phyloP scores from a whole-genome alignment of 2,329 filamentous ascomycete genomes.

The Hypoxylon sp. region DNA sequence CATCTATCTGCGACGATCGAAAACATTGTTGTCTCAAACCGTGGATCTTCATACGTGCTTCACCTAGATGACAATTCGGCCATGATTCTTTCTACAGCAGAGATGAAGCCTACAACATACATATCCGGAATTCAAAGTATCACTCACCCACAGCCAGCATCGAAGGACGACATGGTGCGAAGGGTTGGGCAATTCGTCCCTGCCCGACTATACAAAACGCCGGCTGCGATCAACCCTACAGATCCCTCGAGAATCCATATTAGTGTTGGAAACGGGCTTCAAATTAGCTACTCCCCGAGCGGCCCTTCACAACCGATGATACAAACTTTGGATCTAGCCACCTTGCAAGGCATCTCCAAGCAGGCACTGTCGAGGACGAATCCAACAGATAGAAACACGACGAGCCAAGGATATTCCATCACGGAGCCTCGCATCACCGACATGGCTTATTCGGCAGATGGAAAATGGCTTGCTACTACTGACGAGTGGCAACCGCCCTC shows the following conservation, averaged over 20 bases:
- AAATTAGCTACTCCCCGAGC: slow-evolving; percentile 61
- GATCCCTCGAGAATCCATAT: slow-evolving; percentile 72
- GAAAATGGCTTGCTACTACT: slow-evolving; percentile 88
- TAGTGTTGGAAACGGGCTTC: slow-evolving; percentile 70
- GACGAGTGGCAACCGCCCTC: slow-evolving; percentile 87
- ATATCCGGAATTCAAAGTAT: slow-evolving; percentile 81
- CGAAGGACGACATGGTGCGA: slow-evolving; percentile 62
- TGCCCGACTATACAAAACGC: slow-evolving; percentile 58
- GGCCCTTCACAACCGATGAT: slow-evolving; percentile 66
- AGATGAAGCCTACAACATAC: slow-evolving; percentile 84
- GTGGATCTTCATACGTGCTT: slow-evolving; percentile 82
- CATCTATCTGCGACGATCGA: slow-evolving; percentile 88
- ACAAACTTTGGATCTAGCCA: slow-evolving; percentile 87
- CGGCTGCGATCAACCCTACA: slow-evolving; percentile 69
- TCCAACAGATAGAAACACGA: slow-evolving; percentile 80
- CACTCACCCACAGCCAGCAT: slow-evolving; percentile 58
- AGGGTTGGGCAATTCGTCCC: slow-evolving; percentile 59
- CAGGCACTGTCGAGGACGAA: slow-evolving; percentile 92
- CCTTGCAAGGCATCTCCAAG: slow-evolving; percentile 79
- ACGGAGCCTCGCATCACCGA: slow-evolving; percentile 80
- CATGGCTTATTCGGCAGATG: slow-evolving; percentile 79
- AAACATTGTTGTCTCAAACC: slow-evolving; percentile 81
- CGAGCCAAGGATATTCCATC: slow-evolving; percentile 74
- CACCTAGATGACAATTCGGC: slow-evolving; percentile 91
- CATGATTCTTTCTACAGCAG: slow-evolving; percentile 89